These are phyloP conservation scores for Ascochyta fabae DNA, from an alignment of 2,329 filamentous ascomycete genomes.

Conservation along the genomic window DNA sequence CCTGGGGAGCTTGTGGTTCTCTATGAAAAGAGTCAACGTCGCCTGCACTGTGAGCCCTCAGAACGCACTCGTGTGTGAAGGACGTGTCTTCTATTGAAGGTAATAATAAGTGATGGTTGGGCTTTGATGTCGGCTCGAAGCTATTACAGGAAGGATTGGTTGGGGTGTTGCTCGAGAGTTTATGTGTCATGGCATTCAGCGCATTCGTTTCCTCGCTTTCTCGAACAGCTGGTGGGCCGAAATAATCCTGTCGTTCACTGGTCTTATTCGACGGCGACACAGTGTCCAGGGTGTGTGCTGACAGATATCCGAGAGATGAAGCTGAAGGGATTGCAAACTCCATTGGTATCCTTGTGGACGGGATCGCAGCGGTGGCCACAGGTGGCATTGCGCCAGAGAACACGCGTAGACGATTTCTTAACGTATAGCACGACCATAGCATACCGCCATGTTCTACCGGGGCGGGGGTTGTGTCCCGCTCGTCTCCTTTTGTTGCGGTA, in stretches of 20 bases:
- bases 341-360: constrained; percentile 46
- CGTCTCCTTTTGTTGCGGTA: constrained; percentile 60
- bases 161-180: constrained; percentile 10
- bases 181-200: constrained; percentile 10
- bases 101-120: constrained; percentile 25
- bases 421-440: constrained; percentile 72
- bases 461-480: constrained; percentile 58
- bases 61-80: constrained; percentile 51
- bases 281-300: constrained; percentile 18
- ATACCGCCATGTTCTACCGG: constrained; percentile 67
- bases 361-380: constrained; percentile 22
- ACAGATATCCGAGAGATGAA: constrained; percentile 25
- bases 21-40: constrained; percentile 50
- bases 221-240: constrained; percentile 33
- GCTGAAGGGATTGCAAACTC: constrained; percentile 36
- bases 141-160: constrained; percentile 2
- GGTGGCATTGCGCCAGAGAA: constrained; percentile 60
- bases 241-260: constrained; percentile 51
- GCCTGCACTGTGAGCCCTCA: constrained; percentile 49
- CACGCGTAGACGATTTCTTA: constrained; percentile 72
- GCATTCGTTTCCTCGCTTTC: constrained; percentile 1
- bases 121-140: constrained; percentile 5
- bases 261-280: constrained; percentile 18
- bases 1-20: constrained; percentile 25
- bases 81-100: constrained; percentile 34